Evolutionary conservation across 495 filamentous ascomycete species (phyloP).

Genomic region (Elasticomyces elasticus): DNA sequence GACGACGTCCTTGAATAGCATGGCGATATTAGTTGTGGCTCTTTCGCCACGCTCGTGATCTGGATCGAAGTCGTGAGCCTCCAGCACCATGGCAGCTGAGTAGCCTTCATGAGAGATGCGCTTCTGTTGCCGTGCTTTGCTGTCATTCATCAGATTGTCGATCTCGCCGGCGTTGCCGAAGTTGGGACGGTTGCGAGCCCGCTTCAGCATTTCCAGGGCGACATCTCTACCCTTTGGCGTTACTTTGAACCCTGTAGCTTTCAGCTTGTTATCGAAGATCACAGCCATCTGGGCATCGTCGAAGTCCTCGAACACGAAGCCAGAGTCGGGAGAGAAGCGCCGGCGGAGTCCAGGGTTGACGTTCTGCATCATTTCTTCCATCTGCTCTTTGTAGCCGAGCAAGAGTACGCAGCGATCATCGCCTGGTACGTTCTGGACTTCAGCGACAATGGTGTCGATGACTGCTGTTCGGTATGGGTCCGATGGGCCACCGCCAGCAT

Average conservation of each 20-base stretch:
- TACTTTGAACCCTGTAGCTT: constrained; percentile 36
- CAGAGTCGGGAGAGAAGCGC: constrained; percentile 54
- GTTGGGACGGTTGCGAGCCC: constrained; percentile 46
- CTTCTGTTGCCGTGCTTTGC: constrained; percentile 51
- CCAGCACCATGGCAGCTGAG: constrained; percentile 30
- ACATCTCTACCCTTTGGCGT: constrained; percentile 36
- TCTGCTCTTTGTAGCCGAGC: constrained; percentile 67
- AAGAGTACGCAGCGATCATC: constrained; percentile 72
- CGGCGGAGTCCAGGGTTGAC: constrained; percentile 66
- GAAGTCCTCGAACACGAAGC: constrained; percentile 66
- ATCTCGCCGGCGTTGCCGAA: constrained; percentile 57
- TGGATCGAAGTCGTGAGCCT: constrained; percentile 58
- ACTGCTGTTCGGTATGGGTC: constrained; percentile 41
- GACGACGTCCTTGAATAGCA: constrained; percentile 56
- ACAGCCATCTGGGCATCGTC: constrained; percentile 43
- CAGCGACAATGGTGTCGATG: constrained; percentile 71
- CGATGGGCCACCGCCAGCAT: neutral
- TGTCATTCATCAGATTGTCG: constrained; percentile 51
- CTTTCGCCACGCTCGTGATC: constrained; percentile 34
- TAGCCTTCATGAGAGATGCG: constrained; percentile 30
- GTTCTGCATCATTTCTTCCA: constrained; percentile 69
- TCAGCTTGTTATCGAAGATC: constrained; percentile 52
- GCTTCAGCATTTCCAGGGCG: constrained; percentile 41
- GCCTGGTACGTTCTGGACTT: constrained; percentile 65
- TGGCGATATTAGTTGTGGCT: constrained; percentile 41